Evolutionary conservation across 352 stramenopile species (phyloP).

Genomic region (Pythium periplocum): DNA sequence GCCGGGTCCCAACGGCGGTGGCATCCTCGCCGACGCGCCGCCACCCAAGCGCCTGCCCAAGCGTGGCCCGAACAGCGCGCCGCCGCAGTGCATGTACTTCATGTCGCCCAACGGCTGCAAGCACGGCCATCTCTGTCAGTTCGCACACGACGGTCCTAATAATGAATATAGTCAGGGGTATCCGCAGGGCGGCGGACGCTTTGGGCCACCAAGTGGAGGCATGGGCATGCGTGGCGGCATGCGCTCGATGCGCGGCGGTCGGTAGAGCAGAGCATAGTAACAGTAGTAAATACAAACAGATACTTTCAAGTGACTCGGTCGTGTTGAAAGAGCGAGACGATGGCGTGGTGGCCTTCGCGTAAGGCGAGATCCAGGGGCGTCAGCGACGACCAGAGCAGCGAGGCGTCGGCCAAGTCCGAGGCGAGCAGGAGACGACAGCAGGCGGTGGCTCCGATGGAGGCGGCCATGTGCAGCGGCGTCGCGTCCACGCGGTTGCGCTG

Average conservation of each 20-base stretch:
- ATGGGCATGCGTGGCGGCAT: slow-evolving; percentile 35
- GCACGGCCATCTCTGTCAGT: slow-evolving; percentile 64
- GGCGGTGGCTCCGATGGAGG: not conserved
- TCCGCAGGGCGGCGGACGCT: slow-evolving; percentile 23
- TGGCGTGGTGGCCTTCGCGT: not conserved
- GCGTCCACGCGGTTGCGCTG: not conserved
- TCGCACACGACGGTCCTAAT: slow-evolving; percentile 41
- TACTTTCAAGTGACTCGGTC: no score
- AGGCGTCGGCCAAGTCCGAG: not conserved
- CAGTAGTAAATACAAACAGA: no score
- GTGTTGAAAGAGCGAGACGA: not conserved
- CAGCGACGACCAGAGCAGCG: not conserved
- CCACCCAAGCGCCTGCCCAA: slow-evolving; percentile 44
- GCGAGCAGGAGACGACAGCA: slow-evolving; percentile 1
- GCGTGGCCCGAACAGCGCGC: slow-evolving; percentile 28
- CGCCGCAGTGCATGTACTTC: slow-evolving; percentile 71
- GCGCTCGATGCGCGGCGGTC: slow-evolving; percentile 52
- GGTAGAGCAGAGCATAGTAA: slow-evolving; percentile 12
- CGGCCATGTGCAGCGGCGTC: not conserved
- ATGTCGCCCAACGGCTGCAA: slow-evolving; percentile 58
- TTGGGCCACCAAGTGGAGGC: slow-evolving; percentile 17
- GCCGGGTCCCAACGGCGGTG: slow-evolving; percentile 14
- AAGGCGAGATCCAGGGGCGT: slow-evolving; percentile 1
- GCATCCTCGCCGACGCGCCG: slow-evolving; percentile 29
- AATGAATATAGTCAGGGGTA: no score